These are phyloP conservation scores for Plasmodium inui DNA, from an alignment of 169 alveolate species.

Conservation along the genomic window DNA sequence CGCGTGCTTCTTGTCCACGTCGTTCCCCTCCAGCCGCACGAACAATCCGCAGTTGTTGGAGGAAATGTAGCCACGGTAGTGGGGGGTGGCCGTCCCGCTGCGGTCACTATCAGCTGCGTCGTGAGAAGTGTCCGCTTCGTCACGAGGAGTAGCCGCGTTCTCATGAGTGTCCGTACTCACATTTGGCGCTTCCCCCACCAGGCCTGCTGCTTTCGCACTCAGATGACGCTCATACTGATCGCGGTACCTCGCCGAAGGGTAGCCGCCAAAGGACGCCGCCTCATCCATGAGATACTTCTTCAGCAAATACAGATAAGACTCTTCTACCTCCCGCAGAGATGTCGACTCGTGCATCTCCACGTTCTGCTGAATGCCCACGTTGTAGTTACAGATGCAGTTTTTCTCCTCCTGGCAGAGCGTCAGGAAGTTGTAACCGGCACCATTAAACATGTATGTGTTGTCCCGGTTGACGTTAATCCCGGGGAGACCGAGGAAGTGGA, in stretches of 20 bases:
- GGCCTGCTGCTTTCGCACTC: not conserved
- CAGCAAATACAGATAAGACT: slow-evolving; percentile 32
- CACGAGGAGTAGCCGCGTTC: not conserved
- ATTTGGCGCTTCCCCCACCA: not conserved
- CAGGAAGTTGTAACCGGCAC: slow-evolving; percentile 32
- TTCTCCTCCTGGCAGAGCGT: slow-evolving; percentile 37
- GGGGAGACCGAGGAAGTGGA: slow-evolving; percentile 15
- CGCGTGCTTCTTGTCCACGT: slow-evolving; percentile 32
- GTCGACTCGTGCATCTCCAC: slow-evolving; percentile 6
- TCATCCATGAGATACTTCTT: slow-evolving; percentile 34
- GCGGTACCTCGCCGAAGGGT: not conserved
- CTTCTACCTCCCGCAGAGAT: slow-evolving; percentile 59
- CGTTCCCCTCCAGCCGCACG: slow-evolving; percentile 52
- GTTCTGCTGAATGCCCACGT: slow-evolving; percentile 21
- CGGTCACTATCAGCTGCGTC: not conserved
- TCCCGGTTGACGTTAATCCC: slow-evolving; percentile 31
- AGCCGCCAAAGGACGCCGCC: not conserved
- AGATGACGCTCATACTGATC: slow-evolving; percentile 11
- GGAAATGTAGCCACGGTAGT: slow-evolving; percentile 44
- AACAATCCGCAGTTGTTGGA: slow-evolving; percentile 68
- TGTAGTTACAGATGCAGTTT: slow-evolving; percentile 37
- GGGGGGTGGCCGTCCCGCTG: not conserved
- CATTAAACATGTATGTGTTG: slow-evolving; percentile 17
- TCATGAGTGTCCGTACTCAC: not conserved
- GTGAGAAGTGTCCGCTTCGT: not conserved